These are phyloP conservation scores for Leishmania mexicana DNA, from an alignment of 208 protist species.

Conservation along the genomic window DNA sequence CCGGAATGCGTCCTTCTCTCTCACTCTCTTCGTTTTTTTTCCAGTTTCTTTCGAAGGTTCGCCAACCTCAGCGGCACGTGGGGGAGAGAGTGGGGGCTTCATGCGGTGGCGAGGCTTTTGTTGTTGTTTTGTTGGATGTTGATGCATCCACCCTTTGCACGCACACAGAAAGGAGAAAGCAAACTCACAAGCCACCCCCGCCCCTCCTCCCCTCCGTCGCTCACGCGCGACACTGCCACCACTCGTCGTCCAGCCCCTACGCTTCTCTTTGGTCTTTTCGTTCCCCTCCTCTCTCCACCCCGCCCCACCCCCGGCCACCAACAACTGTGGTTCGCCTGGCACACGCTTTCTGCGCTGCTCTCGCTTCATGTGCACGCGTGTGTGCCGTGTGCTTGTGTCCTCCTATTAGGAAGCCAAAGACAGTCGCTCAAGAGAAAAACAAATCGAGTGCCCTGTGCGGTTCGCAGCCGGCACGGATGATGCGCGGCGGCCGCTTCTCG, in stretches of 20 bases:
- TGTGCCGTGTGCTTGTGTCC: neutral
- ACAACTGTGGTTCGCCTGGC: neutral
- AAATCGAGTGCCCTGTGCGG: neutral
- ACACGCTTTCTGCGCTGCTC: neutral
- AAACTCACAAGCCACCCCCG: neutral
- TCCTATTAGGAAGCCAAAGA: neutral
- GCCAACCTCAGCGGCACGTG: neutral
- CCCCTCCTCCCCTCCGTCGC: neutral
- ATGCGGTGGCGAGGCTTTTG: neutral
- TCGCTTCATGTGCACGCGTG: neutral
- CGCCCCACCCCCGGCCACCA: neutral
- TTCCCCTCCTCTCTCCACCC: neutral
- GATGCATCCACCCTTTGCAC: neutral
- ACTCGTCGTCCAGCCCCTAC: neutral
- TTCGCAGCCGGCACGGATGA: neutral
- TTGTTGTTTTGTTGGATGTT: neutral
- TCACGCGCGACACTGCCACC: neutral
- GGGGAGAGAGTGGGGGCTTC: neutral
- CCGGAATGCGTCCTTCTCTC: too few relatives aligned
- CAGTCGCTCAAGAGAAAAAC: neutral
- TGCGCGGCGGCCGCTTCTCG: neutral
- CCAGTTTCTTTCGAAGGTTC: too few relatives aligned
- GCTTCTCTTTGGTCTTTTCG: constrained; percentile 4
- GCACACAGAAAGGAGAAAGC: too few relatives aligned
- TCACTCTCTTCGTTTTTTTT: too few relatives aligned